Evolutionary conservation across 2,329 filamentous ascomycete genomes (phyloP), one percentile per base, ranked within the genome.

Genomic region (Epichloe sibirici): DNA sequence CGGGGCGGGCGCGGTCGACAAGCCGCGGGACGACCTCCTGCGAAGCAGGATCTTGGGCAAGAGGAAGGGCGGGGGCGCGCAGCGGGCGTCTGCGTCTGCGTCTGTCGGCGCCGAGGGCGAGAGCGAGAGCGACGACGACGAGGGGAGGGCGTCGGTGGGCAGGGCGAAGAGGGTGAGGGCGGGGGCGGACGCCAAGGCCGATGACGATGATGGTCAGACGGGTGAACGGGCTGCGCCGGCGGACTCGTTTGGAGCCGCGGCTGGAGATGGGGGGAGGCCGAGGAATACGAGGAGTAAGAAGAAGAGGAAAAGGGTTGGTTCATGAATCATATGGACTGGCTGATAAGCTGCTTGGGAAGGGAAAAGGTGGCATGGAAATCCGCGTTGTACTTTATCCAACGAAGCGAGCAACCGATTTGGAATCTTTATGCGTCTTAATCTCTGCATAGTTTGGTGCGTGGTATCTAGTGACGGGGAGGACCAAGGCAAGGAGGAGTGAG

Each of bases 111-210:
- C 21, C 2, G 21, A 23, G 28, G 58, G 56, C 25, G 63, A 66
- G 57, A 66, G 64, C 48, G 68, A 68, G 54, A 68, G 65, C 28
- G 65, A 67, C 21, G 64, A 66, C 5, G 67, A 71, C 1, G 59
- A 63, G 11, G 69, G 70, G 6, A 58, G 70, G 49, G 68, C 68
- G 51, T 66, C 61, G 46, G 45, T 72, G 3, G 70, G 69, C 11
- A 58, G 58, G 55, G 57, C 56, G 45, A 60, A 56, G 46, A 55
- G 57, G 48, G 53, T 48, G 34, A 53, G 48, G 17, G 11, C 42
- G 43, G 31, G 50, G n/a, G 42, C 6, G 38, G 37, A 6, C 11
- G 21, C 23, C 11, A 31, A 45, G 21, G 37, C 28, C 4, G 21
- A 43, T 21, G 39, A 53, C 31, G 11, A 28, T 17, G 37, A 35